Base-by-base conservation (phyloP, 2,329 filamentous ascomycete genomes). In the Nannizziopsis arthrosporioides region DNA sequence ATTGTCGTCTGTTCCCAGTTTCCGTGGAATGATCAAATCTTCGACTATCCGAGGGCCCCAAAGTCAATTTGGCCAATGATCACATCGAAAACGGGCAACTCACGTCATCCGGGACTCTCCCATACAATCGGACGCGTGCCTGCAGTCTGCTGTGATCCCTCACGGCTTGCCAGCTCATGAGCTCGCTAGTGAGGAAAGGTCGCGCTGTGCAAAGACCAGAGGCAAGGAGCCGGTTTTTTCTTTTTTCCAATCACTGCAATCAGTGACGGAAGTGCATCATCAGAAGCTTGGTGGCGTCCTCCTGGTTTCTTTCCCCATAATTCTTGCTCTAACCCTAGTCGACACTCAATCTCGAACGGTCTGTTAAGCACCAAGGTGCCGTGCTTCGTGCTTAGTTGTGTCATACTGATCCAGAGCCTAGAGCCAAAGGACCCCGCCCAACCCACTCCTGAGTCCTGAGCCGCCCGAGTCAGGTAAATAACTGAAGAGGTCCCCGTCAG, bases 231-330 rank as follows among this genome's bases (percentile, higher is more conserved):
- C 22, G 22, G 3, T 27, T 27, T 27, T 27, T 27, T 43, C 42
- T 40, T 27, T 44, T 34, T 44, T 53, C 42, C 35, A 40, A 18
- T 27, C 22, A 27, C 4, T 27, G 22, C 35, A 40, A 18, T 27
- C 22, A 27, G 22, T 27, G 22, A 27, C 22, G 22, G 22, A 27
- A 27, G 4, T 27, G 22, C 22, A 27, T 27, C 22, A 27, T n/a
- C n/a, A 7, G 7, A 27, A 27, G 22, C 22, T 7, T 27, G 39
- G 39, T 42, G 39, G 39, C 39, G 39, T 42, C 35, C 8, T 14
- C 3, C 22, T 30, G 19, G 35, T 42, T 19, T 12, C 17, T 42
- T 19, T 2, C 17, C 22, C 15, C 39, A 42, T 22, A 19, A 42
- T 42, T n/a, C 39, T 42, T 22, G 39, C 22, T 30, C 14, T 6